These are phyloP conservation scores for Kokia cookei DNA, from an alignment of 441 rosid genomes.

Conservation along the genomic window DNA sequence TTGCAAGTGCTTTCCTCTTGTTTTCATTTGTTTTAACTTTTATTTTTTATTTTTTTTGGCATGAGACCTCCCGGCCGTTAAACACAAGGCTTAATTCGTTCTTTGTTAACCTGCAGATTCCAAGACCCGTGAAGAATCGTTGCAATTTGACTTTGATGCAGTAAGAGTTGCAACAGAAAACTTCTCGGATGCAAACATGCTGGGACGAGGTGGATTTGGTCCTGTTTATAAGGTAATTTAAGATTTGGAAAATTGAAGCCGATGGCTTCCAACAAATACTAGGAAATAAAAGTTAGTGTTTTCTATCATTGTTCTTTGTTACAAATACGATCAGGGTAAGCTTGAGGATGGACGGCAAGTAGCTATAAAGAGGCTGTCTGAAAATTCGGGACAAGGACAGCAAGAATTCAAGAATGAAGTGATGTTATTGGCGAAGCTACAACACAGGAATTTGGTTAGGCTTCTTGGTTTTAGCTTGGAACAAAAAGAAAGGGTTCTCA, in stretches of 20 bases:
- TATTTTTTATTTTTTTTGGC: too few species aligned
- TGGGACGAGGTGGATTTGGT: conserved; percentile 25
- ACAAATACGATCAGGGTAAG: conserved; percentile 29
- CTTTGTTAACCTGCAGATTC: not conserved
- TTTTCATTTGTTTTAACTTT: not conserved
- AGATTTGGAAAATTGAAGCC: not conserved
- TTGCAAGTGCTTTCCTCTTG: not conserved
- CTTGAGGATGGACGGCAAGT: conserved; percentile 30
- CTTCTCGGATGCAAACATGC: conserved; percentile 16
- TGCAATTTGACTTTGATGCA: conserved; percentile 1
- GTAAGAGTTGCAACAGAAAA: conserved; percentile 9
- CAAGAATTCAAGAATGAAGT: conserved; percentile 50
- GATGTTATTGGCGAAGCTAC: conserved; percentile 36
- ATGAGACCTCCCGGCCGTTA: too few species aligned
- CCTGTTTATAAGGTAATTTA: conserved; percentile 16
- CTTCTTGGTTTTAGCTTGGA: conserved; percentile 43
- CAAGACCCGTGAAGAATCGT: not conserved
- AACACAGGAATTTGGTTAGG: conserved; percentile 45
- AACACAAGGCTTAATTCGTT: not conserved
- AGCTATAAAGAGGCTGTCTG: conserved; percentile 45
- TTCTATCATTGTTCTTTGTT: conserved; percentile 4
- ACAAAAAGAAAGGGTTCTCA: conserved; percentile 36
- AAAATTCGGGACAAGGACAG: conserved; percentile 34
- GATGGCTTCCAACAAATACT: not conserved
- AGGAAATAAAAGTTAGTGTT: not conserved